These are phyloP conservation scores for Solanum corneliomulleri DNA, from an alignment of 257 asterid genomes.

Conservation along the genomic window DNA sequence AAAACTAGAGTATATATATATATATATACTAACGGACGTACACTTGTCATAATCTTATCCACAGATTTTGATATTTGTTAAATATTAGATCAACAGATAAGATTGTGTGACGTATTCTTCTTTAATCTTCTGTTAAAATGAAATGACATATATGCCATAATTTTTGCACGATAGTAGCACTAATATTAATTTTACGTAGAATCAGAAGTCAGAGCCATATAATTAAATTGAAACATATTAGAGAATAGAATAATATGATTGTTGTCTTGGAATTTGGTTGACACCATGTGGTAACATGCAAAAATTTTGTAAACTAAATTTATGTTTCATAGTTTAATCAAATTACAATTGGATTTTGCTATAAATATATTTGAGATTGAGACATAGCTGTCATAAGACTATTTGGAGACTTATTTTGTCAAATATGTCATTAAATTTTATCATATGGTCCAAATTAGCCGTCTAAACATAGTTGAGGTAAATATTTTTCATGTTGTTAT, in stretches of 20 bases:
- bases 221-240: too few species aligned
- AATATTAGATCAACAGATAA: too few species aligned
- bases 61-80: too few species aligned
- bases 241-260: neutral
- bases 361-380: neutral
- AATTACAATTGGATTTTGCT: neutral
- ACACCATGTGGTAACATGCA: conserved; percentile 10
- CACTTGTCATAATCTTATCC: too few species aligned
- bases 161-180: too few species aligned
- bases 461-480: neutral
- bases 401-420: neutral
- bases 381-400: neutral
- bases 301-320: neutral
- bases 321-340: neutral
- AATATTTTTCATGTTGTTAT: neutral
- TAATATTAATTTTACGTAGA: too few species aligned
- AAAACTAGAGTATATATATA: too few species aligned
- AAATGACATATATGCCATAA: fast-evolving
- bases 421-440: neutral
- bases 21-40: too few species aligned
- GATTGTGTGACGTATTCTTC: too few species aligned
- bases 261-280: neutral
- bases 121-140: too few species aligned
- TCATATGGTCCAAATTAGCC: neutral
- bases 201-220: too few species aligned